Conservation (phyloP, 768 basidiomycete genomes). For the Suillus occidentalis region DNA sequence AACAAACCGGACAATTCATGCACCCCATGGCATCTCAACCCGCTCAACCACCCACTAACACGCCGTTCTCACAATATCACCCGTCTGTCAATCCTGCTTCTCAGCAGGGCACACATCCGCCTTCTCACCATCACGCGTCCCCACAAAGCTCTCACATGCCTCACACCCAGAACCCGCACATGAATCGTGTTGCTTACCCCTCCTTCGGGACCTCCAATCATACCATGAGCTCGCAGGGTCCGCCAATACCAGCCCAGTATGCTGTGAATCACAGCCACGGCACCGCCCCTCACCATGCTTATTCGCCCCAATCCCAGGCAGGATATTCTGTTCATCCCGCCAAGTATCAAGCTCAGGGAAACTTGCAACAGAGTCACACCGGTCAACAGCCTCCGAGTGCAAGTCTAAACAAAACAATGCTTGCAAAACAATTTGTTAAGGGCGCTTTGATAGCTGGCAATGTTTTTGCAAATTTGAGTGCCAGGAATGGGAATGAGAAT, state of each 20-base stretch:
- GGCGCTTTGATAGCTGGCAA: neutral
- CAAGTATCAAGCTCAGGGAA: neutral
- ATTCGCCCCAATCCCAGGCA: neutral
- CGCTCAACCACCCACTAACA: neutral
- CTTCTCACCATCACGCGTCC: neutral
- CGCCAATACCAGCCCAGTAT: neutral
- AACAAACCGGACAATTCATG: neutral
- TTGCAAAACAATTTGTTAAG: neutral
- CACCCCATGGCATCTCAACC: neutral
- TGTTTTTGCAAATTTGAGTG: neutral
- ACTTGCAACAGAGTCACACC: neutral
- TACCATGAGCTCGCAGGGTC: neutral
- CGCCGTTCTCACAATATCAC: neutral
- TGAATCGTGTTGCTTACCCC: neutral
- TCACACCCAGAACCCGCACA: neutral
- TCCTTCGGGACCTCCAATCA: neutral
- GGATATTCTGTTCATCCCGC: neutral
- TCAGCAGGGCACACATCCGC: neutral
- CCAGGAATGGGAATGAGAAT: neutral
- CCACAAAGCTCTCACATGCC: conserved; percentile 2
- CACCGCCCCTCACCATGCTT: neutral
- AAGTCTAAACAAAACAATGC: neutral
- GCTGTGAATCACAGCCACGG: neutral
- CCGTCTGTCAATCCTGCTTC: neutral
- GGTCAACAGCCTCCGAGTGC: neutral